These are phyloP conservation scores for Pleurotus eryngii DNA, from an alignment of 768 basidiomycete genomes.

Conservation along the genomic window DNA sequence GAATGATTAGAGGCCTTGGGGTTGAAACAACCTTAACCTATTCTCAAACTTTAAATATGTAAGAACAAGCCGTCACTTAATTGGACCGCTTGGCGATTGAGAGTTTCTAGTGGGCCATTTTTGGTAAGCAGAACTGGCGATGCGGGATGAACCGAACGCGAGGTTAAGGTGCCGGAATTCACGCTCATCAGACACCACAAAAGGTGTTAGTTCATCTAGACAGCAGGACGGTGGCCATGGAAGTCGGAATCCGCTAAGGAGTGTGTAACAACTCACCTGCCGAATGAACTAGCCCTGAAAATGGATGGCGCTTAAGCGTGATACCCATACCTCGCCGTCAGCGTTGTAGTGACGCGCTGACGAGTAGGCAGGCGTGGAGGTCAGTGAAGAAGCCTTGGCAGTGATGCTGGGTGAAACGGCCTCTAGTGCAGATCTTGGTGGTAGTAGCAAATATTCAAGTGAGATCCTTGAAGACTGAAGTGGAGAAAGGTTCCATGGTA, in stretches of 20 bases:
- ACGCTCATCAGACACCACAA: conserved; percentile 85
- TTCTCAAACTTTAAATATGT: conserved; percentile 82
- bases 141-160: conserved; percentile 68
- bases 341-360: conserved; percentile 67
- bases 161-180: conserved; percentile 77
- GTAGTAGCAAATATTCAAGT: conserved; percentile 88
- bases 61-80: conserved; percentile 82
- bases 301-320: conserved; percentile 88
- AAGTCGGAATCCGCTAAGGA: conserved; percentile 85
- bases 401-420: conserved; percentile 71
- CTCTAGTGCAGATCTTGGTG: conserved; percentile 87
- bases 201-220: conserved; percentile 85
- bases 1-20: conserved; percentile 92
- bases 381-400: conserved; percentile 74
- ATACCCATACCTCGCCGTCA: conserved; percentile 82
- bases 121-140: conserved; percentile 69
- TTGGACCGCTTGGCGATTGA: conserved; percentile 80
- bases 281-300: conserved; percentile 90
- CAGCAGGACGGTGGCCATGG: conserved; percentile 87
- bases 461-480: conserved; percentile 86
- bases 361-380: conserved; percentile 79
- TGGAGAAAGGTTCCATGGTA: conserved; percentile 86
- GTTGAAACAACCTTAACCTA: conserved; percentile 86
- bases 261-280: conserved; percentile 39
- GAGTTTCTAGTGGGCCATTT: conserved; percentile 82